Percentiles rank a stretch among this genome's conserved stretches.
Conservation (phyloP, 129 eudicot genomes). For the Rutidosis leptorrhynchoides region DNA sequence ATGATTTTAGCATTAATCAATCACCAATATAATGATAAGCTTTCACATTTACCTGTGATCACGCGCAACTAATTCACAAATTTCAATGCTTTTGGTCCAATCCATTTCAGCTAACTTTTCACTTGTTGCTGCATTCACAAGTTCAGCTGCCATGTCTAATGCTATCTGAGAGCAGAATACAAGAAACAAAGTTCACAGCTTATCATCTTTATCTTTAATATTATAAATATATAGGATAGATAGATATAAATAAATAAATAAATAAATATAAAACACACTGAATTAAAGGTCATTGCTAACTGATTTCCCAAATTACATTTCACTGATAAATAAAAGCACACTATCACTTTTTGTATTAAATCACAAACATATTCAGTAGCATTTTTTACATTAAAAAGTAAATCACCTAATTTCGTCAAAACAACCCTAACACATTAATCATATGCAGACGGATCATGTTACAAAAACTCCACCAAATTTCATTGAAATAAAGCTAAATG, state of each 20-base stretch:
- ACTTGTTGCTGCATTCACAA: conserved; percentile 83
- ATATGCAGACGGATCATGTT: conserved; percentile 12
- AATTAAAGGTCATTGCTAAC: neutral
- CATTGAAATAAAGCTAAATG: neutral
- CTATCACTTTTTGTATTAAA: neutral
- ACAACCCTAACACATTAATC: conserved; percentile 3
- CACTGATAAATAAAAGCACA: conserved; percentile 6
- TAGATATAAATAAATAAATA: neutral
- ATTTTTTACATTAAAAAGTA: neutral
- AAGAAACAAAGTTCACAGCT: neutral
- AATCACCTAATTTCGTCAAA: neutral
- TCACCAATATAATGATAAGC: neutral
- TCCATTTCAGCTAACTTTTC: conserved; percentile 80
- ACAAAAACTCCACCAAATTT: neutral
- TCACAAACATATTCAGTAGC: neutral
- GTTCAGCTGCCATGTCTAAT: conserved; percentile 68
- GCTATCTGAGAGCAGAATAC: conserved; percentile 24
- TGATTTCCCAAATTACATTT: conserved; percentile 4
- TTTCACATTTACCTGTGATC: conserved; percentile 61
- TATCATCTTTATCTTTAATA: neutral
- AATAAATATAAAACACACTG: neutral
- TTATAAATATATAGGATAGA: too few species aligned
- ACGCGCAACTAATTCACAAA: conserved; percentile 78
- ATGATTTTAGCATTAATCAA: conserved; percentile 9
- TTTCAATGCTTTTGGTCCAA: conserved; percentile 86